A percentile compares a stretch with the other conserved stretches of the same genome.
Evolutionary conservation across 2,329 filamentous ascomycete species (phyloP).

Genomic region (Alternaria rosae): DNA sequence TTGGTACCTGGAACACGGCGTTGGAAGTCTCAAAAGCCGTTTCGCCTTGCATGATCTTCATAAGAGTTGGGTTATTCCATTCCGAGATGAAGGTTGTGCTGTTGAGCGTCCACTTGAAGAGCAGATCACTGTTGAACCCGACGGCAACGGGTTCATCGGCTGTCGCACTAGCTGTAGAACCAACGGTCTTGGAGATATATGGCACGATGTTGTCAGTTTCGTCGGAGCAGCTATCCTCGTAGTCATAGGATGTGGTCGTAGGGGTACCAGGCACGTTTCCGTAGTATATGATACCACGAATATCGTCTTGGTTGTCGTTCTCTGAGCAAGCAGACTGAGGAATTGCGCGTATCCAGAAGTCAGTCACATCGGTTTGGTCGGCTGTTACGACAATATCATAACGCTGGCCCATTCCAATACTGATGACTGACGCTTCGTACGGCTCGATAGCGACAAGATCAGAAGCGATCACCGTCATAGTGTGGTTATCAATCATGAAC

Average conservation of each 20-base stretch:
- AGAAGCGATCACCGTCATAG: constrained; percentile 52
- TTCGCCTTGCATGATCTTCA: constrained; percentile 44
- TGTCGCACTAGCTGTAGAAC: constrained; percentile 27
- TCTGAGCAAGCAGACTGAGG: constrained; percentile 51
- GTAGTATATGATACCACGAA: constrained; percentile 52
- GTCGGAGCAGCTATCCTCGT: constrained; percentile 48
- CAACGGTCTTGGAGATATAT: constrained; percentile 45
- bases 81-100: constrained; percentile 49
- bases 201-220: constrained; percentile 40
- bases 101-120: constrained; percentile 53
- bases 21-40: constrained; percentile 43
- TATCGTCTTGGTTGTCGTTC: constrained; percentile 43
- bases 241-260: constrained; percentile 43
- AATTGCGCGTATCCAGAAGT: constrained; percentile 48
- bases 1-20: constrained; percentile 33
- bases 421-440: constrained; percentile 49
- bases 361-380: constrained; percentile 31
- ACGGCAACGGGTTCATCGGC: constrained; percentile 41
- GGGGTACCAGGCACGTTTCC: constrained; percentile 37
- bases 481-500: constrained; percentile 56
- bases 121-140: constrained; percentile 40
- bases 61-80: constrained; percentile 51
- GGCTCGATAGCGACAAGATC: constrained; percentile 55
- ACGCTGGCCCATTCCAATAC: constrained; percentile 53
- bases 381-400: constrained; percentile 49